Evolutionary conservation across 1,284 basidiomycete species (phyloP).

Genomic region (Tilletia setariae): DNA sequence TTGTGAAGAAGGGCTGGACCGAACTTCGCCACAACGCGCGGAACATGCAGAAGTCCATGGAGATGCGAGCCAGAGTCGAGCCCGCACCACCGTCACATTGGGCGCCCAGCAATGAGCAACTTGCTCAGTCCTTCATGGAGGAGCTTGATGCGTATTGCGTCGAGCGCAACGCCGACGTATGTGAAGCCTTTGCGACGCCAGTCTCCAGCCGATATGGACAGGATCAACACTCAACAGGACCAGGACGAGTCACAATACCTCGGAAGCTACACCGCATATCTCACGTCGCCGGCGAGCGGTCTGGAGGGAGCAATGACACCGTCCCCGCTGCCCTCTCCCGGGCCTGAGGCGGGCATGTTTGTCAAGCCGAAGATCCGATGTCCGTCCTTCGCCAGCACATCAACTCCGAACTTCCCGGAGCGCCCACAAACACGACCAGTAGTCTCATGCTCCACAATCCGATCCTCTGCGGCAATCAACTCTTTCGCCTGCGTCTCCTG

Average conservation of each 20-base stretch:
- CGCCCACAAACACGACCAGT: not conserved
- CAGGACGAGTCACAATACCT: no score
- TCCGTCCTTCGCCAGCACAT: no score
- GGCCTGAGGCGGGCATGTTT: constrained; percentile 14
- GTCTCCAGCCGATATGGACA: not conserved
- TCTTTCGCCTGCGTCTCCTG: not conserved
- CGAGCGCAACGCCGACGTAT: no score
- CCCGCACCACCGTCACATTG: not conserved
- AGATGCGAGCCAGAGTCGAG: not conserved
- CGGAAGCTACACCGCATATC: no score
- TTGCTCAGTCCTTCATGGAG: not conserved
- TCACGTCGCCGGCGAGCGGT: no score
- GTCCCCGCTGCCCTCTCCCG: constrained; percentile 7
- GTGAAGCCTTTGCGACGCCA: not conserved
- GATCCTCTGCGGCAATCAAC: not conserved
- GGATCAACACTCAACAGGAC: no score
- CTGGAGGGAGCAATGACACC: not conserved
- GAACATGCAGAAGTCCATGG: not conserved
- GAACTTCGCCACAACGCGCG: not conserved
- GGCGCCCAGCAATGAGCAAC: no score
- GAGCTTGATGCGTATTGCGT: no score
- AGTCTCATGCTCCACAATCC: not conserved
- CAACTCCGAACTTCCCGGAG: no score
- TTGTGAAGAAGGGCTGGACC: not conserved
- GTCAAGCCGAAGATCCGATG: no score